Evolutionary conservation across 768 basidiomycete species (phyloP), one percentile per base, ranked within the genome.

Genomic region (Galerina sulciceps): DNA sequence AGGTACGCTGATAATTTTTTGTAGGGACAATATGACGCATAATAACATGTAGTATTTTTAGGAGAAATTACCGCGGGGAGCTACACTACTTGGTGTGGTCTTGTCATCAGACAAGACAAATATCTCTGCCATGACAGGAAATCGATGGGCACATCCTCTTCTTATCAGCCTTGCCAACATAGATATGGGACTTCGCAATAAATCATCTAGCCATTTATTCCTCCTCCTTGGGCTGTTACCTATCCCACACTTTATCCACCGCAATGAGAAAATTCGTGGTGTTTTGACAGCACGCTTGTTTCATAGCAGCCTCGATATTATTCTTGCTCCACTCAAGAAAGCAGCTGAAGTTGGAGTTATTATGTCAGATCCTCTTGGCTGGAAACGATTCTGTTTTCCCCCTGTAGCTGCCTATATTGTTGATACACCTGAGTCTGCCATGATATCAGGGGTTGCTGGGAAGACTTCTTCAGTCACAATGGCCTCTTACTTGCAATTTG

Each of bases 101-200:
- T 51, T 67, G 1, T 69, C 70, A 5, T 72, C 71, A 0, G 71
- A 76, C 53, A 77, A 77, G 51, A 75, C 74, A 6, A 67, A 67
- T 17, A 66, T 77, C 13, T 68, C 73, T 0, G 55, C 64, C 17
- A 68, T 69, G 53, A 73, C 71, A 10, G 73, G 74, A 11, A 65
- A 65, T 31, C 66, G 69, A 35, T 58, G 62, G 4, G 74, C 71
- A 31, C 72, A 77, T 41, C 75, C 72, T 0, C 50, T 76, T 0
- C 58, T 76, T 0, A 54, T 76, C 10, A 70, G 58, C 0, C 42
- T 76, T 5, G 71, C 72, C 10, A 77, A 79, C 56, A 69, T 79
- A 0, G 53, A 65, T 36, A 61, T 66, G 35, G 66, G 64, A 0
- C 61, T 74, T 36, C 62, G 62, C 1, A 73, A 67, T 60, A 75